A percentile compares a stretch with the other conserved stretches of the same genome.
Evolutionary conservation across 129 eudicot genomes (phyloP).

Genomic region (Sambucus nigra): DNA sequence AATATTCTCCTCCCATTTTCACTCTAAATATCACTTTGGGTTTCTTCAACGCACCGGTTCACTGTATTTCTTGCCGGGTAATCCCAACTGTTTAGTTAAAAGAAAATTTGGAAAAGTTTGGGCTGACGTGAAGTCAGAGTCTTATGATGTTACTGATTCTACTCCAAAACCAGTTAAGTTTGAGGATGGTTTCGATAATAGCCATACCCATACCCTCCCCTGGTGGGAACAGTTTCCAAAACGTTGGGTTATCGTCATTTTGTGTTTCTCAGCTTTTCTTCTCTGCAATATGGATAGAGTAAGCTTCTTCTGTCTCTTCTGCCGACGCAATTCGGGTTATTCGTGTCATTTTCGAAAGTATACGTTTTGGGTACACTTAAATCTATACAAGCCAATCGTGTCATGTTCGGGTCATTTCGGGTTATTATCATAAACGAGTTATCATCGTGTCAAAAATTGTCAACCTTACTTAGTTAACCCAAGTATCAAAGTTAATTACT

Average conservation of each 20-base stretch:
- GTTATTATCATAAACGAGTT: no score
- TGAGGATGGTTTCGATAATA: constrained; percentile 17
- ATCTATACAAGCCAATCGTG: no score
- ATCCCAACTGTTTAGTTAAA: constrained; percentile 10
- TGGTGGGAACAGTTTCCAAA: constrained; percentile 94
- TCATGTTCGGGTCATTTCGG: no score
- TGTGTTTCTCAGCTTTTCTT: constrained; percentile 79
- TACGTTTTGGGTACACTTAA: no score
- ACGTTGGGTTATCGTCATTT: constrained; percentile 74
- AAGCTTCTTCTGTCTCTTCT: constrained; percentile 14
- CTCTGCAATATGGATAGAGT: constrained; percentile 97
- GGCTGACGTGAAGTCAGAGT: constrained; percentile 56
- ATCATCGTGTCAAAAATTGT: no score
- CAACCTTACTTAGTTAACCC: no score
- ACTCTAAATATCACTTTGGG: constrained; percentile 1
- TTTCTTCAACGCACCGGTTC: neutral
- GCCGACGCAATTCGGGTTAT: no score
- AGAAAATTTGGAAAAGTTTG: constrained; percentile 28
- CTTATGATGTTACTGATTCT: constrained; percentile 33
- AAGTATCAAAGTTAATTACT: no score
- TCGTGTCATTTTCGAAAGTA: no score
- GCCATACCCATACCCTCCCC: constrained; percentile 15
- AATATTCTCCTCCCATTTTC: constrained; percentile 1
- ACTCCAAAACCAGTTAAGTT: constrained; percentile 29
- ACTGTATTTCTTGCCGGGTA: constrained; percentile 10